These are phyloP conservation scores for Avicennia marina DNA, from an alignment of 257 asterid species.

Conservation along the genomic window DNA sequence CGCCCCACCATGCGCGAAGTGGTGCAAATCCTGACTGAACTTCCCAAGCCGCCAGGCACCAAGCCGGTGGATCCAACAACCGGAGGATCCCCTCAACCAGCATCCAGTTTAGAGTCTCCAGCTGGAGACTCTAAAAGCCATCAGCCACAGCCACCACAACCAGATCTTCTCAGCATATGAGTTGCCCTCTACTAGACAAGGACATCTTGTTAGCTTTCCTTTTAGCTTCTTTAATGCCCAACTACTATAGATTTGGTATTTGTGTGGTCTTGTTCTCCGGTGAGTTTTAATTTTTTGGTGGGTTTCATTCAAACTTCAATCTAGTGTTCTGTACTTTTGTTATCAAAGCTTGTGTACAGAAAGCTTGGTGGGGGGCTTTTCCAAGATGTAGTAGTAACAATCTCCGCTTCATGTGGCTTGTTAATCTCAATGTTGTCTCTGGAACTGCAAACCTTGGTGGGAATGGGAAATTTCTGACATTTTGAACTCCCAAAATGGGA, in stretches of 20 bases:
- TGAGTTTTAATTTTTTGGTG: slow-evolving; percentile 9
- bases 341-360: slow-evolving; percentile 24
- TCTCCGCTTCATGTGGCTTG: slow-evolving; percentile 13
- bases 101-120: slow-evolving; percentile 38
- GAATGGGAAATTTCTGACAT: neutral
- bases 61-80: too few species aligned
- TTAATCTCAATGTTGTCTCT: neutral
- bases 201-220: neutral
- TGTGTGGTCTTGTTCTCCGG: neutral
- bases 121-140: slow-evolving; percentile 7
- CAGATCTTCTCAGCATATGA: slow-evolving; percentile 36
- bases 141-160: slow-evolving; percentile 20
- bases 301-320: slow-evolving; percentile 10
- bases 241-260: too few species aligned
- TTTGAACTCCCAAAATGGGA: slow-evolving; percentile 5
- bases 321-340: neutral
- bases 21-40: slow-evolving; percentile 73
- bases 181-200: neutral
- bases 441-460: neutral
- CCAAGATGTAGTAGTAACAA: slow-evolving; percentile 13
- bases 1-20: slow-evolving; percentile 93
- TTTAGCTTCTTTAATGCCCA: slow-evolving; percentile 7
- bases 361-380: slow-evolving; percentile 3
- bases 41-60: slow-evolving; percentile 46
- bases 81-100: slow-evolving; percentile 35